These are phyloP conservation scores for Sutorius australiensis DNA, from an alignment of 768 basidiomycete species.

Conservation along the genomic window DNA sequence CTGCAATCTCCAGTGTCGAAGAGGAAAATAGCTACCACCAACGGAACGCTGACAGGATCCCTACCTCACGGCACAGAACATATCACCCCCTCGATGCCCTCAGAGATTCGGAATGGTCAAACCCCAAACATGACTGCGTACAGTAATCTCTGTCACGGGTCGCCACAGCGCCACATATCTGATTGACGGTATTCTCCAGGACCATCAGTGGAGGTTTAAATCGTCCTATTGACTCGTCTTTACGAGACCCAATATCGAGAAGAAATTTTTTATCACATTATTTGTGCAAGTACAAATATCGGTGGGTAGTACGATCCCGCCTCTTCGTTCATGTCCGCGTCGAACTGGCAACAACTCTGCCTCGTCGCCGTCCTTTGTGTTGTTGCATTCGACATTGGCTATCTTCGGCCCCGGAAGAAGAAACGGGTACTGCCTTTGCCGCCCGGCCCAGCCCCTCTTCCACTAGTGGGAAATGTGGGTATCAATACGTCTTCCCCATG, in stretches of 20 bases:
- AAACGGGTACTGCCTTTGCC: constrained; percentile 10
- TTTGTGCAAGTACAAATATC: constrained; percentile 3
- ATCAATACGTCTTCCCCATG: constrained; percentile 13
- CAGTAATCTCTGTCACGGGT: no score
- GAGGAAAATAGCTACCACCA: no score
- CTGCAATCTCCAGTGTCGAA: no score
- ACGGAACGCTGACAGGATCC: no score
- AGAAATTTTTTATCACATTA: background rate
- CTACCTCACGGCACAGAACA: no score
- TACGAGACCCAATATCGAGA: background rate
- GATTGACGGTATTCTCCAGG: no score
- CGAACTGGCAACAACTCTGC: constrained; percentile 12
- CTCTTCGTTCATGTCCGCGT: background rate
- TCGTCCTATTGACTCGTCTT: background rate
- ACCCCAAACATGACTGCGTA: no score
- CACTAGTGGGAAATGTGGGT: constrained; percentile 20
- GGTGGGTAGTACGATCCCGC: no score
- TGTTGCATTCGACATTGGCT: constrained; percentile 1
- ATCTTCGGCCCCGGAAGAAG: constrained; percentile 3
- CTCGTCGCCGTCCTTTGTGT: constrained; percentile 10
- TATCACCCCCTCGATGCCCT: no score
- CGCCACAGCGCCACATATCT: no score
- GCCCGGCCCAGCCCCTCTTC: constrained; percentile 19
- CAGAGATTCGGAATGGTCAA: no score
- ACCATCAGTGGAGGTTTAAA: no score